These are phyloP conservation scores for Sugiyamaella chiloensis DNA, from an alignment of 805 yeast species.

Conservation along the genomic window DNA sequence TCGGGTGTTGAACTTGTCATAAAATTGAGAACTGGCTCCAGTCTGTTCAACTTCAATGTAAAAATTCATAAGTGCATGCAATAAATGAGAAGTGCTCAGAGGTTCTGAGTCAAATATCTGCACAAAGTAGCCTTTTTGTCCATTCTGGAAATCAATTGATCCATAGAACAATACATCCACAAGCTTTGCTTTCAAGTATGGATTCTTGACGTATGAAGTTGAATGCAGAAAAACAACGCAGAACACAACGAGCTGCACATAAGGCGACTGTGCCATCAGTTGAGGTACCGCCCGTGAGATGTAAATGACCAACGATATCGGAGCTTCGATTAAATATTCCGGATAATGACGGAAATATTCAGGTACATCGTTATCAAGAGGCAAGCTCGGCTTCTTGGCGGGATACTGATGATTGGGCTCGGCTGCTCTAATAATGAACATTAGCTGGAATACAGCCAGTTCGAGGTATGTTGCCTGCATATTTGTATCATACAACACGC, in stretches of 20 bases:
- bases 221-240: slow-evolving; percentile 73
- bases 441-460: slow-evolving; percentile 70
- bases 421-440: slow-evolving; percentile 65
- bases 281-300: slow-evolving; percentile 50
- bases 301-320: slow-evolving; percentile 54
- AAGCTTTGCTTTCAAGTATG: slow-evolving; percentile 83
- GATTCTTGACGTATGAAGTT: slow-evolving; percentile 66
- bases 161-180: slow-evolving; percentile 81
- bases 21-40: slow-evolving; percentile 91
- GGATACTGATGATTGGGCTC: slow-evolving; percentile 59
- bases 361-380: slow-evolving; percentile 14
- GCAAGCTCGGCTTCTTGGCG: slow-evolving; percentile 10
- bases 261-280: slow-evolving; percentile 47
- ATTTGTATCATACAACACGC: slow-evolving; percentile 55
- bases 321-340: slow-evolving; percentile 80
- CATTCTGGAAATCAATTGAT: slow-evolving; percentile 41
- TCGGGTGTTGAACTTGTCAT: slow-evolving; percentile 91
- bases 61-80: slow-evolving; percentile 82
- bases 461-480: slow-evolving; percentile 70
- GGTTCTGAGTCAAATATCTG: slow-evolving; percentile 61
- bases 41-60: slow-evolving; percentile 95
- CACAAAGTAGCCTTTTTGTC: slow-evolving; percentile 61
- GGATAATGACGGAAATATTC: slow-evolving; percentile 80
- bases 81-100: slow-evolving; percentile 58
- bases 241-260: slow-evolving; percentile 57